Percentiles rank a stretch among this genome's conserved stretches.
Evolutionary conservation across 139 green algal genomes (phyloP).

Genomic region (Closterium sp.): DNA sequence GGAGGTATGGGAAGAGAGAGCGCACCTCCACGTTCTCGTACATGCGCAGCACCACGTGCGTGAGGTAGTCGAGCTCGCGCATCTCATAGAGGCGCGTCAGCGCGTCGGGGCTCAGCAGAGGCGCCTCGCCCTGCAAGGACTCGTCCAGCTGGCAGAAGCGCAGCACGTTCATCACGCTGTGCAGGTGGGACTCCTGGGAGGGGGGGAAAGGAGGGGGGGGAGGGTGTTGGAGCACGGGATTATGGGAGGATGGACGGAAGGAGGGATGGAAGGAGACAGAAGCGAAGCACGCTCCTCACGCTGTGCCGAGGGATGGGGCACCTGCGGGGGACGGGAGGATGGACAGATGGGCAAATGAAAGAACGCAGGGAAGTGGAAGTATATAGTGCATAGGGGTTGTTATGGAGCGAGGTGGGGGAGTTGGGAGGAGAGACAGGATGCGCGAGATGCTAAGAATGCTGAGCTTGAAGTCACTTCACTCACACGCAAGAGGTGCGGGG

Average conservation of each 20-base stretch:
- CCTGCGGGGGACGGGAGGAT: slow-evolving; percentile 33
- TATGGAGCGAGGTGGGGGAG: no score
- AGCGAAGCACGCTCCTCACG: slow-evolving; percentile 89
- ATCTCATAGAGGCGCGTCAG: slow-evolving; percentile 23
- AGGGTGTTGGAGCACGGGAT: no score
- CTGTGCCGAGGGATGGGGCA: slow-evolving; percentile 91
- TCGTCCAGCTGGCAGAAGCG: slow-evolving; percentile 71
- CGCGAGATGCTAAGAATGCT: no score
- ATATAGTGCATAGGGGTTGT: no score
- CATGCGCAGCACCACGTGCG: slow-evolving; percentile 89
- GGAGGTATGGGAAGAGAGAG: no score
- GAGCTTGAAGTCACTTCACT: no score
- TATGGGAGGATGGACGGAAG: background rate
- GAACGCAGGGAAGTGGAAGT: background rate
- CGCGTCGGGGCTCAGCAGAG: slow-evolving; percentile 31
- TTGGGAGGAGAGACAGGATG: no score
- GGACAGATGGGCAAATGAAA: background rate
- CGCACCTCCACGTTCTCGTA: slow-evolving; percentile 78
- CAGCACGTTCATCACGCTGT: slow-evolving; percentile 93
- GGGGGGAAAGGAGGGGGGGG: no score
- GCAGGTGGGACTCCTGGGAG: slow-evolving; percentile 81
- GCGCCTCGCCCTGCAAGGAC: slow-evolving; percentile 13
- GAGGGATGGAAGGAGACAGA: slow-evolving; percentile 47
- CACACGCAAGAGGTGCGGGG: no score
- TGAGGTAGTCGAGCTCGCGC: slow-evolving; percentile 89